Conservation (phyloP, 495 filamentous ascomycete species). For the Filosporella fistucella region DNA sequence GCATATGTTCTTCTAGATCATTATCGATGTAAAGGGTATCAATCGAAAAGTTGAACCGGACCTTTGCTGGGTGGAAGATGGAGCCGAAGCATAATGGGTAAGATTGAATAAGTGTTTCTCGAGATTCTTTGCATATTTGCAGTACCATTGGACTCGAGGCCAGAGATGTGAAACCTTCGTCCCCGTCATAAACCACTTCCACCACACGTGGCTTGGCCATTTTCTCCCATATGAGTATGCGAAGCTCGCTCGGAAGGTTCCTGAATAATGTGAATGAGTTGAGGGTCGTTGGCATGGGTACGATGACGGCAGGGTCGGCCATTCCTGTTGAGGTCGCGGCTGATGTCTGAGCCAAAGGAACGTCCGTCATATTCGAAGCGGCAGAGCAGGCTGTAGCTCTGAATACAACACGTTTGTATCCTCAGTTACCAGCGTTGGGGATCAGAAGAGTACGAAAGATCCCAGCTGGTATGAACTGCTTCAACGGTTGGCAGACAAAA, state of each 20-base stretch:
- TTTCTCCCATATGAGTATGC: not conserved
- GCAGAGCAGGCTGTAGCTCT: no score
- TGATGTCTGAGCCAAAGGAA: no score
- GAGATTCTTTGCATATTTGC: not conserved
- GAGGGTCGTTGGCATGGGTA: not conserved
- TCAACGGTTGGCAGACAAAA: no score
- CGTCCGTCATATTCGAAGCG: no score
- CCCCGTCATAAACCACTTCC: not conserved
- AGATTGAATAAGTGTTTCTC: not conserved
- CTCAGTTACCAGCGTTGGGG: no score
- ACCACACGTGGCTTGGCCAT: not conserved
- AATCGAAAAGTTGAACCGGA: not conserved
- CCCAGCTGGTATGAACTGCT: no score
- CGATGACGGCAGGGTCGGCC: not conserved
- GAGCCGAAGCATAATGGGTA: constrained; percentile 1
- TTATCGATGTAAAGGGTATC: not conserved
- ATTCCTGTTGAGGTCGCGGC: no score
- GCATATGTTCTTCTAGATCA: not conserved
- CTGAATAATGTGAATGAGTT: not conserved
- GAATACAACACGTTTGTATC: no score
- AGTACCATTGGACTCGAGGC: not conserved
- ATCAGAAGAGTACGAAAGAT: no score
- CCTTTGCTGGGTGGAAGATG: not conserved
- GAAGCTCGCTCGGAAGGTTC: not conserved
- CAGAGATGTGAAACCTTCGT: not conserved